phyloP scores from a whole-genome alignment of 805 yeast genomes.

The Wickerhamiella nectarea region DNA sequence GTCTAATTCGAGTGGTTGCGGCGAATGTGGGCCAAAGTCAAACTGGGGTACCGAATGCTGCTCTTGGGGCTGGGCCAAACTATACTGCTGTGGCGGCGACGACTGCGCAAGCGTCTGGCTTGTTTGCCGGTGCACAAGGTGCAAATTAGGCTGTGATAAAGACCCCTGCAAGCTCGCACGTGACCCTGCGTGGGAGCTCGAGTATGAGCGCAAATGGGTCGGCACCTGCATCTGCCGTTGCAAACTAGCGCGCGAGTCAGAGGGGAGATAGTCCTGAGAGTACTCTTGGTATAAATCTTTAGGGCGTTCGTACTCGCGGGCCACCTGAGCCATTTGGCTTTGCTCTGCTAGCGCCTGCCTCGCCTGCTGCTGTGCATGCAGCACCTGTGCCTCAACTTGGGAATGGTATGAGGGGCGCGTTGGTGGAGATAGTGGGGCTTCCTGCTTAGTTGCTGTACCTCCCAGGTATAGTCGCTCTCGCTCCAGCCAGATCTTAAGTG shows the following conservation, averaged over 20 bases:
- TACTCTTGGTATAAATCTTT: too few species aligned
- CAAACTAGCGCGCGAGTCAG: too few species aligned
- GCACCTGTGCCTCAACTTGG: neutral
- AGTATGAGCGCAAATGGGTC: neutral
- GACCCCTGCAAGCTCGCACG: neutral
- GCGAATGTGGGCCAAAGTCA: neutral
- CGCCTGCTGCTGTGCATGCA: neutral
- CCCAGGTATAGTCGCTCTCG: neutral
- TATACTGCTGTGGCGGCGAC: too few species aligned
- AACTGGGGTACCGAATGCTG: neutral
- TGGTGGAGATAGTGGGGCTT: neutral
- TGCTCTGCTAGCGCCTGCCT: too few species aligned
- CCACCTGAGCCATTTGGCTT: too few species aligned
- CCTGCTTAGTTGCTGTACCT: too few species aligned
- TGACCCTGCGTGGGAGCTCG: neutral
- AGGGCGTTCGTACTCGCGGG: too few species aligned
- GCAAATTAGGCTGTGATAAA: too few species aligned
- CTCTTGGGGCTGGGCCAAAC: too few species aligned
- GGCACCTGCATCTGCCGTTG: neutral
- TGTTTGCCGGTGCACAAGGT: too few species aligned
- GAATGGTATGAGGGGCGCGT: neutral
- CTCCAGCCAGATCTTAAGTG: conserved; percentile 14
- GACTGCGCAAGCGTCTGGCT: too few species aligned
- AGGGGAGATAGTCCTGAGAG: too few species aligned
- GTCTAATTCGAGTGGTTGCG: neutral